These are phyloP conservation scores for Cutaneotrichosporon cavernicola DNA, from an alignment of 1,284 basidiomycete species.

Conservation along the genomic window DNA sequence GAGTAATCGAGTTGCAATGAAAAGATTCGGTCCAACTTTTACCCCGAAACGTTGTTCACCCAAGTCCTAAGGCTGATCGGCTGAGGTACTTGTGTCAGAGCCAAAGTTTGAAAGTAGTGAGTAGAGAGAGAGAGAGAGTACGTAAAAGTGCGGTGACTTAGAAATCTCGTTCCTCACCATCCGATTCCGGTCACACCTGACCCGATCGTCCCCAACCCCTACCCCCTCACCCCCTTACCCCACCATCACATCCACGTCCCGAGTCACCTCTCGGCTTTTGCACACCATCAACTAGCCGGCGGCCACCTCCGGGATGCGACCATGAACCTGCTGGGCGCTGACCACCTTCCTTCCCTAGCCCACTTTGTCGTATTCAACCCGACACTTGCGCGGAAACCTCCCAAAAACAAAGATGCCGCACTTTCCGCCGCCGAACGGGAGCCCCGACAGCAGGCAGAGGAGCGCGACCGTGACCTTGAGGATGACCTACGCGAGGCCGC, in stretches of 20 bases:
- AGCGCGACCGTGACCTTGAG: conserved; percentile 38
- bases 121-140: too few relatives aligned
- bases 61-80: too few relatives aligned
- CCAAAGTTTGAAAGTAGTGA: too few relatives aligned
- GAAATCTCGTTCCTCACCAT: background rate
- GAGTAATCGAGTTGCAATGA: too few relatives aligned
- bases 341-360: conserved; percentile 29
- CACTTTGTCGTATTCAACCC: conserved; percentile 51
- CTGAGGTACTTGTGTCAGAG: too few relatives aligned
- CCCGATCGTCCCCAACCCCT: too few relatives aligned
- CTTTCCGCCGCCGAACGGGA: background rate
- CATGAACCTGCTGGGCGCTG: background rate
- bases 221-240: background rate
- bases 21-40: too few relatives aligned
- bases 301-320: background rate
- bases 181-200: background rate
- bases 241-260: background rate
- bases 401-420: background rate
- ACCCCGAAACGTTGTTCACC: too few relatives aligned
- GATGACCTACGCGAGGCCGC: conserved; percentile 46
- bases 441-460: background rate
- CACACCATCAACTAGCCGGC: background rate
- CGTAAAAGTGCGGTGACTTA: background rate
- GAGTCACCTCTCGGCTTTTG: background rate
- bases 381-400: conserved; percentile 21